Base-by-base conservation (phyloP, 2,329 filamentous ascomycete species). In the Thelonectria olida region DNA sequence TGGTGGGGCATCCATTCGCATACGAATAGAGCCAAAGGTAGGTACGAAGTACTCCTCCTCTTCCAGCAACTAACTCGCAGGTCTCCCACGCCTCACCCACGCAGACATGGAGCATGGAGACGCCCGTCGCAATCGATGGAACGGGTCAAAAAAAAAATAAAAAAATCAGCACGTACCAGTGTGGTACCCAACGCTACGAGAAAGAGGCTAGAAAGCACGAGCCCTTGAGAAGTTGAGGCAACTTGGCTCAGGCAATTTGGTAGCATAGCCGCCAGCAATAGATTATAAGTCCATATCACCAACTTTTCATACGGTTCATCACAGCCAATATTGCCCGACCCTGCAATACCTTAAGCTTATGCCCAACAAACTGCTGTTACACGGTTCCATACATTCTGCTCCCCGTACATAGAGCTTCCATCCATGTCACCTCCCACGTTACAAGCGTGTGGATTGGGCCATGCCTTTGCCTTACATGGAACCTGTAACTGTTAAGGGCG, bases 1-100 rank as follows among this genome's bases (percentile, higher is more conserved):
- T 71, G 65, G 69, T 72, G 69, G 70, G 70, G 70, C 68, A 54
- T 61, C 67, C 68, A 41, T 41, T 20, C 38, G 28, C 28, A 41
- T 5, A 41, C n/a, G n/a, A n/a, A n/a, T n/a, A n/a, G n/a, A n/a
- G n/a, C n/a, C n/a, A n/a, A n/a, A n/a, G 38, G 38, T 19, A 41
- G 38, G 34, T 15, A 10, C 8, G 34, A 12, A 7, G 13, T 22
- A 17, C 44, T 42, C n/a, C 27, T 52, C 34, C 39, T 49, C 17
- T 41, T 17, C n/a, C 28, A 31, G 39, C 44, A 54, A 41, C 28
- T 8, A 27, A 38, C 38, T 34, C 47, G 17, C 34, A 51, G 42
- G 36, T 19, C 49, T 52, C 48, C 42, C 47, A 47, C 31, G 17
- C 27, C 27, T 27, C 47, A 52, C n/a, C n/a, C n/a, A n/a, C n/a